Conservation (phyloP, 805 yeast species). For the Candida michaelii region DNA sequence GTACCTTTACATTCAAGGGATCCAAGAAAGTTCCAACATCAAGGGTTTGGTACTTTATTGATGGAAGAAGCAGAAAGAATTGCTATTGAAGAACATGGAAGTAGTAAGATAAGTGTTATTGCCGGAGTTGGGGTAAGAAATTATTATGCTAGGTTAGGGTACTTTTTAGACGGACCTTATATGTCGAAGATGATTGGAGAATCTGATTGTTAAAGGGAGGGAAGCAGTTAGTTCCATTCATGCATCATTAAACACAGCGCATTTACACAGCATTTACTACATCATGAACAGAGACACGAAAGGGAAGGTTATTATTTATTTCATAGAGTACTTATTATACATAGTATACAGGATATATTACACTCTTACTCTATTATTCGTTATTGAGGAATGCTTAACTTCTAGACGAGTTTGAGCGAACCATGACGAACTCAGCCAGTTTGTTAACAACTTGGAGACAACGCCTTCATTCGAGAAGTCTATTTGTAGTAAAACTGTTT, state of each 20-base stretch:
- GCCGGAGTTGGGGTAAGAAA: conserved; percentile 98
- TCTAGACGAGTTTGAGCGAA: too few species aligned
- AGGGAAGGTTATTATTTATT: conserved; percentile 2
- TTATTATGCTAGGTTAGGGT: conserved; percentile 90
- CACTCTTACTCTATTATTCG: too few species aligned
- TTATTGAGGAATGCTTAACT: too few species aligned
- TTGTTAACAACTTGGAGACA: too few species aligned
- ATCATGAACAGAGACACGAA: too few species aligned
- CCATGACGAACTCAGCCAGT: too few species aligned
- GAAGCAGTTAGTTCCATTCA: too few species aligned
- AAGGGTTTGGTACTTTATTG: conserved; percentile 93
- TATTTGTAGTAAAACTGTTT: conserved; percentile 4
- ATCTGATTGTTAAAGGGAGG: background rate
- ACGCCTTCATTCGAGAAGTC: background rate
- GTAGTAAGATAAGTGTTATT: conserved; percentile 86
- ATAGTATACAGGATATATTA: background rate
- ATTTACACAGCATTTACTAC: too few species aligned
- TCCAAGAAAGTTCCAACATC: conserved; percentile 98
- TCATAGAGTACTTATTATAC: conserved; percentile 2
- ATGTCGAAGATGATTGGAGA: conserved; percentile 66
- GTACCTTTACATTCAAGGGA: conserved; percentile 96
- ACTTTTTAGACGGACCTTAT: conserved; percentile 90
- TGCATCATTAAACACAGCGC: too few species aligned
- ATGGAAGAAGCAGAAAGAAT: conserved; percentile 99
- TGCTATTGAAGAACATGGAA: conserved; percentile 92